phyloP scores from a whole-genome alignment of 257 asterid species.

The Echium plantagineum region DNA sequence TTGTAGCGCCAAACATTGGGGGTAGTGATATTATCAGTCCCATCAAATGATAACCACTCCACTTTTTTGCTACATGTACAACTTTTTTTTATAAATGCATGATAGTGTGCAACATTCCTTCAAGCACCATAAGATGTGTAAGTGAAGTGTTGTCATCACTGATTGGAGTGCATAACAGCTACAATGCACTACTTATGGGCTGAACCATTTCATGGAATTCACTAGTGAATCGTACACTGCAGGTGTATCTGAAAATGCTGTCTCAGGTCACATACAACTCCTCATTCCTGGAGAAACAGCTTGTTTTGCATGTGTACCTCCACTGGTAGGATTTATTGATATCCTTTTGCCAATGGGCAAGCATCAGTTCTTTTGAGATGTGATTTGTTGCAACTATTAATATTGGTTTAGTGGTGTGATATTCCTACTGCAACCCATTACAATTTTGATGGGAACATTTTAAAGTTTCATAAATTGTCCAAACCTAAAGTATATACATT shows the following conservation, averaged over 20 bases:
- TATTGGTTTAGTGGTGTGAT: neutral
- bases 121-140: neutral
- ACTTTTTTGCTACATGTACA: too few relatives aligned
- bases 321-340: constrained; percentile 50
- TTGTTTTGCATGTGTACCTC: constrained; percentile 99
- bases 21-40: neutral
- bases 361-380: neutral
- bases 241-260: constrained; percentile 99
- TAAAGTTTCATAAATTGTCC: neutral
- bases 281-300: constrained; percentile 97
- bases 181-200: too few relatives aligned
- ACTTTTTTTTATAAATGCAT: neutral
- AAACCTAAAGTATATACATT: neutral
- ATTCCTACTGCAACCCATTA: neutral
- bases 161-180: too few relatives aligned
- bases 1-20: neutral
- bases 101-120: too few relatives aligned
- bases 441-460: too few relatives aligned
- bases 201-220: constrained; percentile 10
- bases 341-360: too few relatives aligned
- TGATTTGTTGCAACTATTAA: neutral
- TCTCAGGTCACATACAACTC: constrained; percentile 94
- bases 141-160: too few relatives aligned
- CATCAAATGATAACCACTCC: neutral
- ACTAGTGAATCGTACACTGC: constrained; percentile 14